Evolutionary conservation across 2,329 filamentous ascomycete species (phyloP).

Genomic region (Monilinia polystroma): DNA sequence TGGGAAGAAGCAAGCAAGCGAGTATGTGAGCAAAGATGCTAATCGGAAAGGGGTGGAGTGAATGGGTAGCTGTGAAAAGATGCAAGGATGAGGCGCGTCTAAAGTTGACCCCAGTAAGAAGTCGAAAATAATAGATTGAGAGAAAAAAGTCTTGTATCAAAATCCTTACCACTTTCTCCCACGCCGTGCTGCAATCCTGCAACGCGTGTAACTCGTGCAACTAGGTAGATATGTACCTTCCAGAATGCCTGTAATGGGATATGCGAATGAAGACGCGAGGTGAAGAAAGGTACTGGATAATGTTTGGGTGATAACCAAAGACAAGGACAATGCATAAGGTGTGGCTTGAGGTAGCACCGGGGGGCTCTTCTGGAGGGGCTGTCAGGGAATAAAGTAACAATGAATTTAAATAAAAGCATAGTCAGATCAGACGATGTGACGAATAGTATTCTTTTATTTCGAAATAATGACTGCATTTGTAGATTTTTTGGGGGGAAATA

Average conservation of each 20-base stretch:
- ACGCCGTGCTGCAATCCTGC: background rate
- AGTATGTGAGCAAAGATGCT: background rate
- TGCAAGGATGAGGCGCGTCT: slow-evolving; percentile 11
- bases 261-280: slow-evolving; percentile 2
- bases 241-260: background rate
- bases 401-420: background rate
- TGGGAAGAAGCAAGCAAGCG: background rate
- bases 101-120: background rate
- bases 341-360: background rate
- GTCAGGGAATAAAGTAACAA: background rate
- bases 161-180: background rate
- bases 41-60: background rate
- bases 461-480: background rate
- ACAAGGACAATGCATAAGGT: slow-evolving; percentile 13
- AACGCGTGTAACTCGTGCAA: background rate
- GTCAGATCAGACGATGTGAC: background rate
- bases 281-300: background rate
- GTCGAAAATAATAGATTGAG: background rate
- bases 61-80: background rate
- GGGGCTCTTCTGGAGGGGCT: slow-evolving; percentile 1
- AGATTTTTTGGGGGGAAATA: background rate
- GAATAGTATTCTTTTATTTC: background rate
- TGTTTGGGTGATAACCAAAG: background rate
- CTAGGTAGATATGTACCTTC: background rate
- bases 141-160: background rate